Conservation (phyloP, 768 basidiomycete species). For the Strobilomyces dryophilus region DNA sequence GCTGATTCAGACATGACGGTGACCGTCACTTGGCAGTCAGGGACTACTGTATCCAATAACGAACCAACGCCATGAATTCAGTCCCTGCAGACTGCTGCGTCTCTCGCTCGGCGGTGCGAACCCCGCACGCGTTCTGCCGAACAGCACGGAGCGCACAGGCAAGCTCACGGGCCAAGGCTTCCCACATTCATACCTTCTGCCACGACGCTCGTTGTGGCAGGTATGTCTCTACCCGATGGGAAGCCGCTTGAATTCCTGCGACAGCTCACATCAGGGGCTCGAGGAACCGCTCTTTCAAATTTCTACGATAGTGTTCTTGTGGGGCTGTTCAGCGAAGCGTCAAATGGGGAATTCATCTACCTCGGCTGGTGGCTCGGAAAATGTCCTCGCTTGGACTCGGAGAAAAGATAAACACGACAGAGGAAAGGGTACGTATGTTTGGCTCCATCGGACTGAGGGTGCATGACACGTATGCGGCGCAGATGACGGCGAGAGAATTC, state of each 20-base stretch:
- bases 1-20: slow-evolving; percentile 9
- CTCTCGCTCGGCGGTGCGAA: slow-evolving; percentile 1
- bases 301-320: slow-evolving; percentile 51
- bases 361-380: slow-evolving; percentile 49
- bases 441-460: slow-evolving; percentile 1
- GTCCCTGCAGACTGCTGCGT: slow-evolving; percentile 3
- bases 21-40: slow-evolving; percentile 1
- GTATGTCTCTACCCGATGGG: slow-evolving; percentile 2
- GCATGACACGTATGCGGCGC: slow-evolving; percentile 10
- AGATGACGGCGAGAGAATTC: slow-evolving; percentile 17
- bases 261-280: slow-evolving; percentile 37
- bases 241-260: slow-evolving; percentile 7
- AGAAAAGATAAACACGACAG: slow-evolving; percentile 16
- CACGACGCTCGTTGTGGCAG: slow-evolving; percentile 10
- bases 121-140: slow-evolving; percentile 6
- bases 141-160: not conserved
- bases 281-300: slow-evolving; percentile 34
- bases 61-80: not conserved
- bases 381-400: slow-evolving; percentile 33
- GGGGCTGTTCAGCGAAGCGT: slow-evolving; percentile 45
- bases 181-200: slow-evolving; percentile 14
- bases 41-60: not conserved
- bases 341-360: slow-evolving; percentile 52
- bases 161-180: not conserved
- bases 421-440: slow-evolving; percentile 8